Percentiles rank a stretch among this genome's conserved stretches.
These are phyloP conservation scores for Gossypium aridum DNA, from an alignment of 441 rosid species.

Conservation along the genomic window DNA sequence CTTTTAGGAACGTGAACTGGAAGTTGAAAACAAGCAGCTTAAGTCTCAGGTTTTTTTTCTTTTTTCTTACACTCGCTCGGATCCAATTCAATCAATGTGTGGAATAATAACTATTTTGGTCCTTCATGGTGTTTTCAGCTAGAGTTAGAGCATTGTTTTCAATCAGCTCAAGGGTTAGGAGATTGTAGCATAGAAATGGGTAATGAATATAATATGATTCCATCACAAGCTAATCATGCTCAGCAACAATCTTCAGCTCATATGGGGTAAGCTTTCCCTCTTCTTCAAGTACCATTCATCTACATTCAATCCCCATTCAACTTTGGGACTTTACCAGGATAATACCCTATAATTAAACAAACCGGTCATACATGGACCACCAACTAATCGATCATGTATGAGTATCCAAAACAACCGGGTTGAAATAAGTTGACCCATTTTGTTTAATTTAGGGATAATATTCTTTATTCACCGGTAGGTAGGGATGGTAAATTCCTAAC, in stretches of 20 bases:
- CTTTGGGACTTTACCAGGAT: not conserved
- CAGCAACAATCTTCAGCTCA: not conserved
- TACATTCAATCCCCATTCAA: not conserved
- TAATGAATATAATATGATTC: not conserved
- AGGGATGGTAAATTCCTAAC: no score
- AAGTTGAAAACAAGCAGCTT: conserved; percentile 26
- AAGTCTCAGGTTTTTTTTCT: conserved; percentile 22
- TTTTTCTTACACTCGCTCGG: not conserved
- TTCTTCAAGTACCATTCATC: not conserved
- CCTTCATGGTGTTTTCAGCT: conserved; percentile 19
- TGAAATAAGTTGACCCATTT: not conserved
- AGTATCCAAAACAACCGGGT: not conserved
- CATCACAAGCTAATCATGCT: not conserved
- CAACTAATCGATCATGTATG: not conserved
- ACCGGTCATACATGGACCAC: not conserved
- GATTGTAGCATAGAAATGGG: conserved; percentile 3
- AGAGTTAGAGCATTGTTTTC: conserved; percentile 7
- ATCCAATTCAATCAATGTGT: not conserved
- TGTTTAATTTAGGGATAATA: not conserved
- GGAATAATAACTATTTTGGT: not conserved
- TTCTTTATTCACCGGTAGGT: not conserved
- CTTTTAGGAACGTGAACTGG: conserved; percentile 24
- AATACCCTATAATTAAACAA: not conserved
- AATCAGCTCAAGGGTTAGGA: conserved; percentile 6
- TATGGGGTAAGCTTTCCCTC: conserved; percentile 12